Conservation (phyloP, 1,139 yeast genomes). For the Pichiaceae sp. region DNA sequence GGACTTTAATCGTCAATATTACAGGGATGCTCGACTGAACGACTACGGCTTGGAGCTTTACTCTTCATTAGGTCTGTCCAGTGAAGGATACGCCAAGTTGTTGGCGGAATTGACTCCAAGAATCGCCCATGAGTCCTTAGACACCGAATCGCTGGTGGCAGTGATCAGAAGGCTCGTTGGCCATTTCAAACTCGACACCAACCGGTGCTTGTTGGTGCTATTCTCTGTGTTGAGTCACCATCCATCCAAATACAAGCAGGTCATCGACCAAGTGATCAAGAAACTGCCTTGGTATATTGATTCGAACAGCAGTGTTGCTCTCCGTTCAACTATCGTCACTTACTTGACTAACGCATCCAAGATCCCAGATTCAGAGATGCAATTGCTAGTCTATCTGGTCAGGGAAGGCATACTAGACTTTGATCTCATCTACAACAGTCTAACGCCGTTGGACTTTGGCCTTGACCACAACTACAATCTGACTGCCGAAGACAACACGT, state of each 20-base stretch:
- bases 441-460: conserved; percentile 31
- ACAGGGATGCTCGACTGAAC: conserved; percentile 29
- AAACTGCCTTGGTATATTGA: conserved; percentile 46
- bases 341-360: conserved; percentile 33
- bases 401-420: conserved; percentile 63
- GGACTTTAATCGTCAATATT: conserved; percentile 28
- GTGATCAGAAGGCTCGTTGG: conserved; percentile 60
- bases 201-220: conserved; percentile 49
- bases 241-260: conserved; percentile 36
- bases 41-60: conserved; percentile 65
- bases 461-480: conserved; percentile 24
- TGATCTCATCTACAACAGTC: conserved; percentile 49
- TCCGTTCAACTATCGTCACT: conserved; percentile 48
- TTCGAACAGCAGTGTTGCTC: conserved; percentile 18
- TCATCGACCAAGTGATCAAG: conserved; percentile 35
- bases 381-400: conserved; percentile 45
- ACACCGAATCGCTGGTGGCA: conserved; percentile 34
- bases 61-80: conserved; percentile 69
- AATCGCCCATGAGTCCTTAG: conserved; percentile 19
- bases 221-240: conserved; percentile 29
- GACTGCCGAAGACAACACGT: conserved; percentile 22
- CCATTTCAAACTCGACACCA: conserved; percentile 70
- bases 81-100: conserved; percentile 73
- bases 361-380: conserved; percentile 33
- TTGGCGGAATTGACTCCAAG: conserved; percentile 30